Base-by-base conservation (phyloP, 2,329 filamentous ascomycete species). In the Ophiostoma tasmaniense region DNA sequence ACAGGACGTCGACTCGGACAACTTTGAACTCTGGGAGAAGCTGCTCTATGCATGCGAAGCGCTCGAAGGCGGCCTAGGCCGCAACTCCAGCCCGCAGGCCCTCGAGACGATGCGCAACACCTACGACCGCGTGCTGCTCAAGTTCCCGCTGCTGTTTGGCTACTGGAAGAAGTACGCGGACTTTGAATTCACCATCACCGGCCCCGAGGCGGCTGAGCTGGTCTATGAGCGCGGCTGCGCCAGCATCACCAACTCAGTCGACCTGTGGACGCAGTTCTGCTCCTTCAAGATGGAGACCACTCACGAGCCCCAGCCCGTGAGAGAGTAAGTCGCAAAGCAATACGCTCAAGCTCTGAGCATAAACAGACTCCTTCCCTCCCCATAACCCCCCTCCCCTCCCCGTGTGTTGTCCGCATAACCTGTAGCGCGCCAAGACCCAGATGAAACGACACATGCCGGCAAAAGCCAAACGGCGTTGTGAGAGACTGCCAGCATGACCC, bases 151-250 rank as follows among this genome's bases (percentile, higher is more conserved):
- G 13, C 87, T 98, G 52, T 99, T 98, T 76, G 95, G 94, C 67
- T 99, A 98, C 82, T 99, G 95, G 95, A 98, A 98, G 83, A 98
- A 97, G 78, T 99, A 98, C 84, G 95, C 95, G 76, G 94, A 98
- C 76, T 85, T 96, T 72, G 95, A 99, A 77, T 99, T 99, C 81
- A 93, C 93, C 66, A 97, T 99, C 73, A 93, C 93, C 4, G 95
- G 95, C 22, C 96, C 95, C 5, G 95, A 99, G 82, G 94, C 94
- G 61, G 95, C 95, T 68, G 95, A 98, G 79, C 96, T 97, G 90
- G 89, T 97, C 66, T 99, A 97, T 76, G 95, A 99, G 81, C 88
- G 95, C 78, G 95, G 95, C 73, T 90, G 97, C 75, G 92, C 93
- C 61, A 95, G 92, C 80, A 93, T 98, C 76, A 90, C 90, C 69